Evolutionary conservation across 2,329 filamentous ascomycete genomes (phyloP).

Genomic region (Dothistroma pini): DNA sequence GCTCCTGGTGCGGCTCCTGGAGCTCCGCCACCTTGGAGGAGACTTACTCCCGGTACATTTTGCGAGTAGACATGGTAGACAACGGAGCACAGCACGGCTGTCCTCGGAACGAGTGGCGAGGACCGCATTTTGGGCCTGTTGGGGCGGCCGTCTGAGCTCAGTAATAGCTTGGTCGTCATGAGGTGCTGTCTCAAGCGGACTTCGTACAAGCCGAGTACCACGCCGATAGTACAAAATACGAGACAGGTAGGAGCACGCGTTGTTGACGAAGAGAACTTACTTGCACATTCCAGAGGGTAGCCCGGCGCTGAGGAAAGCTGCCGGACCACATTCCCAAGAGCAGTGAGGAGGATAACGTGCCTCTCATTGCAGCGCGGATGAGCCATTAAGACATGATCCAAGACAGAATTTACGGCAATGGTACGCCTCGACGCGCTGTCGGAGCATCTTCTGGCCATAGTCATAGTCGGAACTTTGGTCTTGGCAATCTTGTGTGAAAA

Average conservation of each 20-base stretch:
- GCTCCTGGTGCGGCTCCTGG: conserved; percentile 28
- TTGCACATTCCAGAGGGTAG: conserved; percentile 20
- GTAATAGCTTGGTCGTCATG: neutral
- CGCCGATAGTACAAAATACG: neutral
- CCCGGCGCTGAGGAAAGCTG: conserved; percentile 5
- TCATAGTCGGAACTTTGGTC: neutral
- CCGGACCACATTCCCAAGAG: conserved; percentile 12
- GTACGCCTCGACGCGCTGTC: neutral
- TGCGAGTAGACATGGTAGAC: conserved; percentile 24
- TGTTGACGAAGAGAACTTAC: conserved; percentile 22
- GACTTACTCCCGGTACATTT: conserved; percentile 27
- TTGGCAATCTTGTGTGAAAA: neutral
- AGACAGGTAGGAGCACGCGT: conserved; percentile 11
- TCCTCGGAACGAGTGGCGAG: conserved; percentile 27
- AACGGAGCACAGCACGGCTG: conserved; percentile 19
- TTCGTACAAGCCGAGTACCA: neutral
- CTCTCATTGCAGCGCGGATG: conserved; percentile 1
- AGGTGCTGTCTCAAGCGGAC: neutral
- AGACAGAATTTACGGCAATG: neutral
- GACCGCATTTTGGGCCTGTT: conserved; percentile 21
- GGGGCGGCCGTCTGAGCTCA: neutral
- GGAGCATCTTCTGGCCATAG: neutral
- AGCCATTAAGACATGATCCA: neutral
- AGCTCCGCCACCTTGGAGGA: conserved; percentile 29
- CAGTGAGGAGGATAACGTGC: conserved; percentile 1